These are phyloP conservation scores for Rhododendron ovatum DNA, from an alignment of 148 eudicot genomes.

Conservation along the genomic window DNA sequence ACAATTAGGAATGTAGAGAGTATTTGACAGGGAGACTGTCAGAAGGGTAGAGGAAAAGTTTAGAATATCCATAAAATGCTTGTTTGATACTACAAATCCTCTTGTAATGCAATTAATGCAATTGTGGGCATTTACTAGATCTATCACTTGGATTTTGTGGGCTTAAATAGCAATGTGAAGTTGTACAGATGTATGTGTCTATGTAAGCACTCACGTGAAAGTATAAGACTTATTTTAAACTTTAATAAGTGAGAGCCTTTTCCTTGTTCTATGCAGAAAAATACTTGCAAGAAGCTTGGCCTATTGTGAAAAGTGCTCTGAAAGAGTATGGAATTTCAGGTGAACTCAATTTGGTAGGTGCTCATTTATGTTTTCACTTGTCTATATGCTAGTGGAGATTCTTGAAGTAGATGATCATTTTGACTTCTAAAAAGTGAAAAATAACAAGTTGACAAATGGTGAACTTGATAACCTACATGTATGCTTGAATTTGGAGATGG, in stretches of 20 bases:
- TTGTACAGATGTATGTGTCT: not conserved
- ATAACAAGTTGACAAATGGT: not conserved
- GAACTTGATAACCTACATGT: not conserved
- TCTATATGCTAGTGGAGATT: not conserved
- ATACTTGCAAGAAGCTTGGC: conserved; percentile 25
- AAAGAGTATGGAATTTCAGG: conserved; percentile 14
- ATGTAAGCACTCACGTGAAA: not conserved
- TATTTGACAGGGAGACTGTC: not conserved
- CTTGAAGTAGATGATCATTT: not conserved
- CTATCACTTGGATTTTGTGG: not conserved
- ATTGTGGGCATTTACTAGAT: not conserved
- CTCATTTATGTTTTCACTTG: not conserved
- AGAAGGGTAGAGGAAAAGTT: not conserved
- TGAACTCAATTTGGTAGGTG: conserved; percentile 11
- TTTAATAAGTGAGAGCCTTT: not conserved
- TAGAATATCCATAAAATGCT: not conserved
- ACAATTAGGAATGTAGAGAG: not conserved
- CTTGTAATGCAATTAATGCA: not conserved
- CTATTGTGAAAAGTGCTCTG: conserved; percentile 16
- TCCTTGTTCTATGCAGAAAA: conserved; percentile 16
- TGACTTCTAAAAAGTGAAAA: not conserved
- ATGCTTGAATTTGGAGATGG: not conserved
- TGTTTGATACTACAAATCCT: not conserved
- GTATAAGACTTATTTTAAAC: not conserved
- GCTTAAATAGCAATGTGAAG: not conserved